Base-by-base conservation (phyloP, 495 filamentous ascomycete genomes). In the Alectoria sarmentosa region DNA sequence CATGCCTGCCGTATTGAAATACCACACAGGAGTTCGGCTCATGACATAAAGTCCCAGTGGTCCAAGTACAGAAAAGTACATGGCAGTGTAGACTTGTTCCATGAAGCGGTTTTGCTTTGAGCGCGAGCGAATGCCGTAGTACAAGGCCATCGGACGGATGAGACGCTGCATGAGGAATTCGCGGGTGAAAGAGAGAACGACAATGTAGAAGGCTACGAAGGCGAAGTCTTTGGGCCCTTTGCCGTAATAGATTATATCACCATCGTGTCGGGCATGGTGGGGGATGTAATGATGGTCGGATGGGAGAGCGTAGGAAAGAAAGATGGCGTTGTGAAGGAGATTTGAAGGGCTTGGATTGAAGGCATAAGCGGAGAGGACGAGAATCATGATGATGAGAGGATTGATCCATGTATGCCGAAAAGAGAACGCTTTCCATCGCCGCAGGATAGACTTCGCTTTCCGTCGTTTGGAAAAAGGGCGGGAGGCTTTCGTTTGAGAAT, bases 41-140 rank as follows among this genome's bases (percentile, higher is more conserved):
- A 98, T 98, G 64, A 98, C 90, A 69, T 89, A 98, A 73, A 98
- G 76, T 52, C 94, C 94, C 54, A 84, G 86, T 1, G 95, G 94
- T 8, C 91, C 91, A 62, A 96, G 85, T 61, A 96, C 70, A 14
- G 76, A 84, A 71, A 97, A 97, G 79, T 98, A 98, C 38, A 97
- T 80, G n/a, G 91, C 94, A 3, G 93, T 97, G 78, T 98, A 98
- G 68, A 89, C 83, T 76, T 98, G 94, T 75, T 98, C 94, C 90
- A 97, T 95, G 81, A 96, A 98, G 21, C 94, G 87, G 14, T 89
- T 82, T 60, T 92, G 90, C 78, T 97, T 98, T 52, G 83, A 84
- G 38, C 87, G 84, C 57, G 83, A 84, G 52, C 77, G 83, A 68
- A 98, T 85, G 6, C 91, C 90, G 58, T 77, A 84, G 64, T 78